Conservation (phyloP, 768 basidiomycete genomes). For the Suillus alpinus region DNA sequence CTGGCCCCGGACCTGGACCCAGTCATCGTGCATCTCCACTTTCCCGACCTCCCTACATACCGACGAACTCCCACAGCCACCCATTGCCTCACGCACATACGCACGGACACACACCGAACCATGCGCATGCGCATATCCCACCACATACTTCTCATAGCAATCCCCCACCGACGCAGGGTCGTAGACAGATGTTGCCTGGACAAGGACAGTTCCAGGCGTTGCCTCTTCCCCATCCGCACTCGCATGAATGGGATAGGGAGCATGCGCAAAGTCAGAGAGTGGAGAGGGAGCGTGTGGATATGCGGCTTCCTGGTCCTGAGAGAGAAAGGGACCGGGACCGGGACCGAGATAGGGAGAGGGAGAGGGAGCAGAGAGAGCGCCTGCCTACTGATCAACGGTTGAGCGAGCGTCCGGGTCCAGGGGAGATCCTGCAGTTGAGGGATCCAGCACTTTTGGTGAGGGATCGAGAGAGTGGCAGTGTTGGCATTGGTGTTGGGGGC, state of each 20-base stretch:
- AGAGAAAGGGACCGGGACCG: slow-evolving; percentile 6
- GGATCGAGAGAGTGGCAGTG: neutral
- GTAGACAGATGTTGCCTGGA: slow-evolving; percentile 15
- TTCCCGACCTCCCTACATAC: slow-evolving; percentile 25
- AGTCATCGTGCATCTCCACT: slow-evolving; percentile 14
- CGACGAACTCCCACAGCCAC: slow-evolving; percentile 13
- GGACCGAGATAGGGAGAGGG: slow-evolving; percentile 8
- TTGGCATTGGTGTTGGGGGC: slow-evolving; percentile 7
- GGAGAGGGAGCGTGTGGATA: slow-evolving; percentile 22
- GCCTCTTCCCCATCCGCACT: slow-evolving; percentile 13
- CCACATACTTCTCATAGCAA: neutral
- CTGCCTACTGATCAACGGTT: slow-evolving; percentile 17
- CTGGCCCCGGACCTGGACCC: neutral
- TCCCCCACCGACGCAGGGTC: slow-evolving; percentile 17
- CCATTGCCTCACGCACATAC: slow-evolving; percentile 19
- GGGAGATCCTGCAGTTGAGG: slow-evolving; percentile 4
- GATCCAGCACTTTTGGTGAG: neutral
- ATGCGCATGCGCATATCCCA: neutral
- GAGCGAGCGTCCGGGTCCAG: slow-evolving; percentile 5
- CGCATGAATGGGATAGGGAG: slow-evolving; percentile 27
- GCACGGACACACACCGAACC: slow-evolving; percentile 18
- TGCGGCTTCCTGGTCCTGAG: slow-evolving; percentile 1
- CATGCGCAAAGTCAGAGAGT: slow-evolving; percentile 11
- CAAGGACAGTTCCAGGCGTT: slow-evolving; percentile 30
- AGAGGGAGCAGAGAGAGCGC: slow-evolving; percentile 20